phyloP scores from a whole-genome alignment of 805 yeast species.

The Peterozyma xylosa region DNA sequence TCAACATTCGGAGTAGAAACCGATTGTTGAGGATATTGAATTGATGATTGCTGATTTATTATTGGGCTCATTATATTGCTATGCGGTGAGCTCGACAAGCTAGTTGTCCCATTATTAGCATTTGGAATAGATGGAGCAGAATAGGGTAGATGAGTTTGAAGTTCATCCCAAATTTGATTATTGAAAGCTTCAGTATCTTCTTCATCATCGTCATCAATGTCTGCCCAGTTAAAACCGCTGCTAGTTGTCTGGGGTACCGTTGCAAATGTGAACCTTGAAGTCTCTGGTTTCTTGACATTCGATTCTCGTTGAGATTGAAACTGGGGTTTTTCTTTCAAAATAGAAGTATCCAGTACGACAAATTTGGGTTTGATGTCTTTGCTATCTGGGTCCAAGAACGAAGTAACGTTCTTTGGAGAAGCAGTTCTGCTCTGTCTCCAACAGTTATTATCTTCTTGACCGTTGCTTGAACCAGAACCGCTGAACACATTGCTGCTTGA shows the following conservation, averaged over 20 bases:
- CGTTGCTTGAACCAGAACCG: neutral
- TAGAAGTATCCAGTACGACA: neutral
- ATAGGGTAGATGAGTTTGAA: neutral
- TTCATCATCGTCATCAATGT: conserved; percentile 11
- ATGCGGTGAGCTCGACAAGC: no score
- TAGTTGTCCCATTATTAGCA: no score
- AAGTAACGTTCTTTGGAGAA: conserved; percentile 1
- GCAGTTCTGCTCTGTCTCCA: conserved; percentile 8
- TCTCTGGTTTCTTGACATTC: conserved; percentile 1
- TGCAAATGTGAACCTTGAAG: conserved; percentile 7
- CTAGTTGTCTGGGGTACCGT: conserved; percentile 2
- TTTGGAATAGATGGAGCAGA: neutral
- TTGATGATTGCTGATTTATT: no score
- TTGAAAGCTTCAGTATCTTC: conserved; percentile 7
- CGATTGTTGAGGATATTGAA: no score
- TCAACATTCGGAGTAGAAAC: neutral
- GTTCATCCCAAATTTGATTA: conserved; percentile 6
- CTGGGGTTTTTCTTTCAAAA: neutral
- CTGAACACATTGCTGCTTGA: neutral
- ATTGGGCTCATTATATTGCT: no score
- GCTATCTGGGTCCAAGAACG: neutral
- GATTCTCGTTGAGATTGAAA: neutral
- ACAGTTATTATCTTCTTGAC: conserved; percentile 4
- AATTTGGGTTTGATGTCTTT: neutral
- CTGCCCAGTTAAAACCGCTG: conserved; percentile 14